phyloP scores from a whole-genome alignment of 164 flowering plant genomes.

The Paratinospora sagittata region DNA sequence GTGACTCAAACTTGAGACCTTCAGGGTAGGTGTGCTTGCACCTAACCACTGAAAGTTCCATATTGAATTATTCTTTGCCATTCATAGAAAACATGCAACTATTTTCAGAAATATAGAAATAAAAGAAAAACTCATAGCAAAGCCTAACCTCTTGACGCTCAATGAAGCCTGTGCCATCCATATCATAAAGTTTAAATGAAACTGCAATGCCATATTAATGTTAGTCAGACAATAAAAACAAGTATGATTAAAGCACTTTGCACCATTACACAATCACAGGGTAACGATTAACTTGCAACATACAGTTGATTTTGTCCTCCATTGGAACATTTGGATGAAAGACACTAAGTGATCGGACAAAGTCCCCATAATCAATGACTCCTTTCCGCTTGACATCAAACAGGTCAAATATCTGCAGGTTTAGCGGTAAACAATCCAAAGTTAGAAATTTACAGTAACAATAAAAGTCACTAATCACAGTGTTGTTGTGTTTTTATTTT shows the following conservation, averaged over 20 bases:
- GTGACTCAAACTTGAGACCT: no score
- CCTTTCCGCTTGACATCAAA: conserved; percentile 86
- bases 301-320: conserved; percentile 90
- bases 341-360: conserved; percentile 77
- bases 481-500: no score
- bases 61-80: background rate
- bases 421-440: background rate
- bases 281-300: conserved; percentile 23
- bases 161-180: conserved; percentile 86
- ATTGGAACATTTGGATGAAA: conserved; percentile 86
- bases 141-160: conserved; percentile 88
- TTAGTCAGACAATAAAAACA: background rate
- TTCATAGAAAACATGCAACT: background rate
- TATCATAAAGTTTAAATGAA: conserved; percentile 82
- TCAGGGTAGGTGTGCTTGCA: no score
- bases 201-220: conserved; percentile 32
- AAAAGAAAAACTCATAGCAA: background rate
- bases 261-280: background rate
- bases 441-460: background rate
- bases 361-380: conserved; percentile 90
- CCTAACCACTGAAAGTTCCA: no score
- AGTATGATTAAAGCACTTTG: background rate
- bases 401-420: conserved; percentile 79
- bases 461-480: no score
- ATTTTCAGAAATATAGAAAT: background rate